Evolutionary conservation across 2,329 filamentous ascomycete genomes (phyloP).

Genomic region (Moelleriella libera): DNA sequence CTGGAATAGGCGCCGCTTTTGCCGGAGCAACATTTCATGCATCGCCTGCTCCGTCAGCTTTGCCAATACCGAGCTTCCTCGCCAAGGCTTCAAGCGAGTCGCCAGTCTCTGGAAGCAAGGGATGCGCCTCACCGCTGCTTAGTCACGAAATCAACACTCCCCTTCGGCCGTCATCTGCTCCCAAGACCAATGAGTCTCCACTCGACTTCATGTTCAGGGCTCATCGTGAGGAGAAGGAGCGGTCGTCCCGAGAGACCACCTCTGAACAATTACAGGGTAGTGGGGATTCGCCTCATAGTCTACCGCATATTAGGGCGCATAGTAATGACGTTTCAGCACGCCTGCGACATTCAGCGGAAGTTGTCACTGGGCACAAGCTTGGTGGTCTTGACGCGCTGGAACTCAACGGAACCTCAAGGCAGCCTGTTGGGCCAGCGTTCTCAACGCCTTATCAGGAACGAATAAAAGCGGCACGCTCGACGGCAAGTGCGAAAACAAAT

Average conservation of each 20-base stretch:
- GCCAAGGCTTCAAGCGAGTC: slow-evolving; percentile 62
- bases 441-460: slow-evolving; percentile 51
- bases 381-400: slow-evolving; percentile 27
- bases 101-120: slow-evolving; percentile 16
- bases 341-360: too few species aligned
- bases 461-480: slow-evolving; percentile 38
- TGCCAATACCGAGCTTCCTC: slow-evolving; percentile 81
- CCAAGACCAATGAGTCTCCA: slow-evolving; percentile 48
- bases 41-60: slow-evolving; percentile 77
- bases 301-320: slow-evolving; percentile 7
- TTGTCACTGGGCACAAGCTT: background rate
- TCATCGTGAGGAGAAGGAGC: slow-evolving; percentile 63
- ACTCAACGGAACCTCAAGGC: slow-evolving; percentile 43
- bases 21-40: slow-evolving; percentile 91
- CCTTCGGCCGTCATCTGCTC: slow-evolving; percentile 20
- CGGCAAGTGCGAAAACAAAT: slow-evolving; percentile 7
- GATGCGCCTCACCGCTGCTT: slow-evolving; percentile 5
- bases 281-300: background rate
- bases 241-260: slow-evolving; percentile 27
- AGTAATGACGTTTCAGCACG: background rate
- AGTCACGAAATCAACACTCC: slow-evolving; percentile 35
- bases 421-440: slow-evolving; percentile 49
- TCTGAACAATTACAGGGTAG: slow-evolving; percentile 15
- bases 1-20: slow-evolving; percentile 47
- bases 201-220: slow-evolving; percentile 85